Base-by-base conservation (phyloP, 2,329 filamentous ascomycete species). In the Microsporum ferrugineum region DNA sequence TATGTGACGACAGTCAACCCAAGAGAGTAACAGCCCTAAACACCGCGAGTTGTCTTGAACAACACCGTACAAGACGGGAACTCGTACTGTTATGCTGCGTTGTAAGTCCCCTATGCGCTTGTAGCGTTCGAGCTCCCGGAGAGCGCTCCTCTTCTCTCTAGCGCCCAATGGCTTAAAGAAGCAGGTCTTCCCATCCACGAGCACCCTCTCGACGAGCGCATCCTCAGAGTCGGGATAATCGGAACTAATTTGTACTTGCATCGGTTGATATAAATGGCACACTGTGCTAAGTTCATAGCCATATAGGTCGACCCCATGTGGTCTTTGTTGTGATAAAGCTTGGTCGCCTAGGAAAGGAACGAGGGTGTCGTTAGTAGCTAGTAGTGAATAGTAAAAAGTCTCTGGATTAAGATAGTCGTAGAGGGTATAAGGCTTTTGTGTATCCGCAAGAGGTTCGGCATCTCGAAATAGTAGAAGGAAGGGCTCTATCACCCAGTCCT, bases 91-190 rank as follows among this genome's bases (percentile, higher is more conserved):
- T 38, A 47, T 38, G 29, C 45, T 3, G 12, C 41, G 23, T 45
- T 45, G 10, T 51, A 61, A 57, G 39, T 61, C 33, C 45, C n/a
- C 51, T n/a, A 61, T 57, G 59, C 51, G 59, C 38, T 57, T 56
- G 17, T 61, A 61, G 59, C 51, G 34, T 61, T 61, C 34, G n/a
- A 61, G 51, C 59, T 61, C 59, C 38, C 51, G 38, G 49, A 61
- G 38, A 53, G 59, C 59, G 27, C 59, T 31, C 31, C 38, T 61
- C 39, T 29, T 57, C 51, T 61, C 49, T 17, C 59, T 36, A n/a
- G 51, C 51, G 51, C 51, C 51, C 17, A n/a, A 57, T 23, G 10
- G 59, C 39, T 61, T 61, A 36, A 61, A 47, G 38, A 57, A 61
- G 38, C 59, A 61, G 55, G 51, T 57, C 39, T 47, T n/a, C 59